Conservation (phyloP, 306 rosid species). For the Medicago lupulina region DNA sequence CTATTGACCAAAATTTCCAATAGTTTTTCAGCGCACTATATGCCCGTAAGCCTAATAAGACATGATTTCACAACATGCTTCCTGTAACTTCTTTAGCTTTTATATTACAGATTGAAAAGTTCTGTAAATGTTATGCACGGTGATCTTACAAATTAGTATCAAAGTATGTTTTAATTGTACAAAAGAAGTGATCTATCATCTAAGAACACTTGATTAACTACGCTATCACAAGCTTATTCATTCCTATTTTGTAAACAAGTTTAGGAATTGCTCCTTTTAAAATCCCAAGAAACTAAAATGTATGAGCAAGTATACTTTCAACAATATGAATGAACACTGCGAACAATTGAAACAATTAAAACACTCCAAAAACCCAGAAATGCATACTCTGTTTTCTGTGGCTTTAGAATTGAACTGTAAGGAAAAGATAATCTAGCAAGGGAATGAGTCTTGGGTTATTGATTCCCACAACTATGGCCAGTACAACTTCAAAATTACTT, state of each 20-base stretch:
- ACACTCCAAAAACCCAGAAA: slow-evolving; percentile 17
- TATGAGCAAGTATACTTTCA: slow-evolving; percentile 1
- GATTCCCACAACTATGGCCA: slow-evolving; percentile 30
- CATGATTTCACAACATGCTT: slow-evolving; percentile 23
- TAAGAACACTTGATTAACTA: slow-evolving; percentile 18
- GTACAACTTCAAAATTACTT: slow-evolving; percentile 18
- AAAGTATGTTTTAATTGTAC: slow-evolving; percentile 17
- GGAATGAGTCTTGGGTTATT: slow-evolving; percentile 20
- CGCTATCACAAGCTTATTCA: slow-evolving; percentile 18
- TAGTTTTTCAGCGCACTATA: slow-evolving; percentile 9
- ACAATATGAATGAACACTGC: slow-evolving; percentile 27
- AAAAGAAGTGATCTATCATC: neutral
- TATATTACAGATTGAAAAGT: slow-evolving; percentile 32
- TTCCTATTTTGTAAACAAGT: neutral
- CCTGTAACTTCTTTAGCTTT: slow-evolving; percentile 27
- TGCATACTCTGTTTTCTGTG: slow-evolving; percentile 22
- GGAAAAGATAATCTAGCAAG: slow-evolving; percentile 32
- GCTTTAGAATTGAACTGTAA: slow-evolving; percentile 21
- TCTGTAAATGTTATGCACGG: slow-evolving; percentile 6
- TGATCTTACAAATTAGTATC: slow-evolving; percentile 21
- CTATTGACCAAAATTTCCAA: neutral
- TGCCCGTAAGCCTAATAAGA: slow-evolving; percentile 19
- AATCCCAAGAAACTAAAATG: slow-evolving; percentile 27
- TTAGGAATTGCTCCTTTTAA: neutral
- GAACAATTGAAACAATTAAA: slow-evolving; percentile 24